These are phyloP conservation scores for Didymella glomerata DNA, from an alignment of 2,329 filamentous ascomycete genomes.

Conservation along the genomic window DNA sequence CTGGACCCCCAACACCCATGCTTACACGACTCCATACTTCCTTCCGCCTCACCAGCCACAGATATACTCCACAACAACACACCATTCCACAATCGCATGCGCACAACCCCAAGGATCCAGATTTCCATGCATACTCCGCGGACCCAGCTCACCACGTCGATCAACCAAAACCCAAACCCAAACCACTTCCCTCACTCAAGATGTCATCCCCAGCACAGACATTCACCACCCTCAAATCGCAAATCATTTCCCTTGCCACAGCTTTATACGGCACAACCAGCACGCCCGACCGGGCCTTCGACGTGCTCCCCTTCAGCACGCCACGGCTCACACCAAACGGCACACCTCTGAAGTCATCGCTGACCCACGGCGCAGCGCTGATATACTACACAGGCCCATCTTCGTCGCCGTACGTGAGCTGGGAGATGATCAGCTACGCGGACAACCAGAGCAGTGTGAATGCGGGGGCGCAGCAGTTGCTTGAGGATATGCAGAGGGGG, in stretches of 20 bases:
- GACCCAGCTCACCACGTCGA: not conserved
- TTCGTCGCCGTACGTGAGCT: not conserved
- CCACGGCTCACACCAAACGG: conserved; percentile 1
- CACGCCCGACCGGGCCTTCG: not conserved
- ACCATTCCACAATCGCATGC: not conserved
- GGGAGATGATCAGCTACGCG: conserved; percentile 17
- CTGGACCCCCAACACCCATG: not conserved
- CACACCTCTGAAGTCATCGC: not conserved
- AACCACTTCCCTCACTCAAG: not conserved
- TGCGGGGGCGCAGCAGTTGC: conserved; percentile 13
- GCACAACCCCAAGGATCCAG: not conserved
- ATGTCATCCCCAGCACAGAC: conserved; percentile 1
- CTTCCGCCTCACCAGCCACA: not conserved
- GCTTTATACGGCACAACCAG: conserved; percentile 12
- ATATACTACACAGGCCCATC: conserved; percentile 17
- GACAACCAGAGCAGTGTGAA: conserved; percentile 1
- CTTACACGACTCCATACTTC: not conserved
- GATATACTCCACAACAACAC: not conserved
- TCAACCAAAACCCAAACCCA: not conserved
- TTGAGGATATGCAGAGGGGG: conserved; percentile 17
- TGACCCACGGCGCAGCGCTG: conserved; percentile 11
- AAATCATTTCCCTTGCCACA: conserved; percentile 11
- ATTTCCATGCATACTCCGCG: not conserved
- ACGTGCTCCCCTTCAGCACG: conserved; percentile 10
- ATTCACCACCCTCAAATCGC: conserved; percentile 8